phyloP scores from a whole-genome alignment of 1,284 basidiomycete species.

The Austroboletus novae-zelandiae region DNA sequence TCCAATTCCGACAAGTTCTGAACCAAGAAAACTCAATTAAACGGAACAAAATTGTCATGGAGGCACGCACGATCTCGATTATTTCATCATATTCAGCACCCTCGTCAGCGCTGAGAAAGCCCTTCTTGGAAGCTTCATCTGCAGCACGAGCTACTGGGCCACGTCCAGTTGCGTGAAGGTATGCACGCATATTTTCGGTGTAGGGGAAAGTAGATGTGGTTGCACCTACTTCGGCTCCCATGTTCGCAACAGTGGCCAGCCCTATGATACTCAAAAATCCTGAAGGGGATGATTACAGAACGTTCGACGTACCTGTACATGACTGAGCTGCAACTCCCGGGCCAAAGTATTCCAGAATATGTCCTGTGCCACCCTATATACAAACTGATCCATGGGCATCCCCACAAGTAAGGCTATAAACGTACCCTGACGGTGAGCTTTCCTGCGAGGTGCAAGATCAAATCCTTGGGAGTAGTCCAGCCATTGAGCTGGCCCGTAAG shows the following conservation, averaged over 20 bases:
- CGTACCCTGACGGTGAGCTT: conserved; percentile 89
- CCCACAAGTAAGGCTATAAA: conserved; percentile 8
- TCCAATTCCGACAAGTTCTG: conserved; percentile 91
- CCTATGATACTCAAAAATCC: conserved; percentile 40
- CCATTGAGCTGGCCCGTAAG: conserved; percentile 86
- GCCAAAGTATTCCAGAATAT: conserved; percentile 97
- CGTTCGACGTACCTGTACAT: conserved; percentile 72
- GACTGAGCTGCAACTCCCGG: conserved; percentile 90
- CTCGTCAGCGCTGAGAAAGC: conserved; percentile 83
- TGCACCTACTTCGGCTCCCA: conserved; percentile 99
- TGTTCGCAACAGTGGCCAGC: conserved; percentile 93
- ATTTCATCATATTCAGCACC: conserved; percentile 96
- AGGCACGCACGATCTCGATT: conserved; percentile 79
- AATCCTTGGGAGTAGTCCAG: conserved; percentile 96
- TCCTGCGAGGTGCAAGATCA: conserved; percentile 94
- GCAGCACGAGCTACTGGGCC: conserved; percentile 87
- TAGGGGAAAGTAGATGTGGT: conserved; percentile 99
- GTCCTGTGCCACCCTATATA: conserved; percentile 86
- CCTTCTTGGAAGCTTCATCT: conserved; percentile 75
- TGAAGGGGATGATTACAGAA: background rate
- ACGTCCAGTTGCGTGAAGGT: conserved; percentile 89
- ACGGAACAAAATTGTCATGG: background rate
- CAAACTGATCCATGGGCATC: conserved; percentile 6
- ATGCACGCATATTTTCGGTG: conserved; percentile 84
- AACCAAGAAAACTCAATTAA: background rate